These are phyloP conservation scores for Trypanosoma congolense DNA, from an alignment of 208 protist species.

Conservation along the genomic window DNA sequence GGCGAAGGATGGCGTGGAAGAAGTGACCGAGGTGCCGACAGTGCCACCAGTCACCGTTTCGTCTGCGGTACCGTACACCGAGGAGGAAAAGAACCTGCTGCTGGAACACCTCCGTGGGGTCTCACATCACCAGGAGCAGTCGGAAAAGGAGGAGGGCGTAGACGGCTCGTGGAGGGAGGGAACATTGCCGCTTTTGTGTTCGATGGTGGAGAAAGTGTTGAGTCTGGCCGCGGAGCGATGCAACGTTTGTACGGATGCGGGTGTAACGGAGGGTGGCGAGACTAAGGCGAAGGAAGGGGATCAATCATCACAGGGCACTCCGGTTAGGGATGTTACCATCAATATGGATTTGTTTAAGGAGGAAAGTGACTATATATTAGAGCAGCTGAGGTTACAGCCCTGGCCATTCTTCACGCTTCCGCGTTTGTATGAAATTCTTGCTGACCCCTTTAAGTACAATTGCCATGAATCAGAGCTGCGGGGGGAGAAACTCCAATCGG, in stretches of 20 bases:
- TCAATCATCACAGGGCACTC: not conserved
- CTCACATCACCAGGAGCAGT: constrained; percentile 1
- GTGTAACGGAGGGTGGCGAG: not conserved
- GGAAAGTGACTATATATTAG: constrained; percentile 76
- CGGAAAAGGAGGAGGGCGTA: not conserved
- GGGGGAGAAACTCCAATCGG: constrained; percentile 61
- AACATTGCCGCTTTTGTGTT: constrained; percentile 21
- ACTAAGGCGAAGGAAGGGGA: not conserved
- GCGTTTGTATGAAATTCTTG: constrained; percentile 68
- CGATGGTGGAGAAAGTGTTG: constrained; percentile 49
- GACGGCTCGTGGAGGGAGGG: constrained; percentile 3
- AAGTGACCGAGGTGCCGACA: constrained; percentile 6
- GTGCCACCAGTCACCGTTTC: not conserved
- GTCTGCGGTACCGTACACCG: constrained; percentile 21
- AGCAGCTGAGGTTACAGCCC: constrained; percentile 58
- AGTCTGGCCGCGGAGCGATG: constrained; percentile 40
- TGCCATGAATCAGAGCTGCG: constrained; percentile 30
- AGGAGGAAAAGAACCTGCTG: constrained; percentile 34
- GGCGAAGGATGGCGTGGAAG: constrained; percentile 3
- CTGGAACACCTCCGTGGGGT: constrained; percentile 19
- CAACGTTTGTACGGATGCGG: constrained; percentile 1
- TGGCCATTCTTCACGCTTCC: constrained; percentile 70
- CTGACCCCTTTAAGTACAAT: constrained; percentile 35
- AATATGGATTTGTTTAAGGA: constrained; percentile 50
- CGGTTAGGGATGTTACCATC: not conserved